phyloP scores from a whole-genome alignment of 2,329 filamentous ascomycete genomes.

The Pestalotiopsis sp. region DNA sequence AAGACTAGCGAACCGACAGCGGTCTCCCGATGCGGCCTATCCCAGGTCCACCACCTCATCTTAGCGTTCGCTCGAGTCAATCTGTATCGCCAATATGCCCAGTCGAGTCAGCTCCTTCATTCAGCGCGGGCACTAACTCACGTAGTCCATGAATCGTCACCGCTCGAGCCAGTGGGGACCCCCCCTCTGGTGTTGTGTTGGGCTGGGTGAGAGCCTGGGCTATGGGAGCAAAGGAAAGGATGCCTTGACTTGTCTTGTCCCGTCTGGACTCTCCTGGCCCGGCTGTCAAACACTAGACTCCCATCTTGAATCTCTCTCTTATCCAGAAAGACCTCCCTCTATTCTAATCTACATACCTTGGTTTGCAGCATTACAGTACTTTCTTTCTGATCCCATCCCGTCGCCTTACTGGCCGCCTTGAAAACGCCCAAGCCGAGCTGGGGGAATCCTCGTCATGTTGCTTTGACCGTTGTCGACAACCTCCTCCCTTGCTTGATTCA shows the following conservation, averaged over 20 bases:
- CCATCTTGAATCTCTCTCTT: neutral
- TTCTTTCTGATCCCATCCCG: neutral
- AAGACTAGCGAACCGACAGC: constrained; percentile 1
- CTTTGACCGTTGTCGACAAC: neutral
- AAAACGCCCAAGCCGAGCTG: neutral
- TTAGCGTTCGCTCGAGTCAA: neutral
- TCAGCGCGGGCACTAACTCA: constrained; percentile 10
- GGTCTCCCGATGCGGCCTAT: constrained; percentile 8
- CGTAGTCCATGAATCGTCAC: constrained; percentile 10
- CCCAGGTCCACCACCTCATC: constrained; percentile 2
- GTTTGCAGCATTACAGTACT: neutral
- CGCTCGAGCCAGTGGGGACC: constrained; percentile 5
- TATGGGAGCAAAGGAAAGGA: neutral
- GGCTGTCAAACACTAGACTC: neutral
- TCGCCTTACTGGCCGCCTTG: neutral
- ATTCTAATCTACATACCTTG: neutral
- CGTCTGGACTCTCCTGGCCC: neutral
- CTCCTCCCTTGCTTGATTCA: neutral
- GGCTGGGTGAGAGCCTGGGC: neutral
- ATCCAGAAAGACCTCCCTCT: neutral
- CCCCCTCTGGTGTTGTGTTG: neutral
- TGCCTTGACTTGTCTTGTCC: neutral
- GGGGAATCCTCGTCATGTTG: neutral
- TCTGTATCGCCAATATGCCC: constrained; percentile 1
- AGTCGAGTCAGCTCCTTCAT: constrained; percentile 3